Percentiles rank a stretch among this genome's conserved stretches.
Evolutionary conservation across 495 filamentous ascomycete species (phyloP).

Genomic region (Aspergillus saccharolyticus): DNA sequence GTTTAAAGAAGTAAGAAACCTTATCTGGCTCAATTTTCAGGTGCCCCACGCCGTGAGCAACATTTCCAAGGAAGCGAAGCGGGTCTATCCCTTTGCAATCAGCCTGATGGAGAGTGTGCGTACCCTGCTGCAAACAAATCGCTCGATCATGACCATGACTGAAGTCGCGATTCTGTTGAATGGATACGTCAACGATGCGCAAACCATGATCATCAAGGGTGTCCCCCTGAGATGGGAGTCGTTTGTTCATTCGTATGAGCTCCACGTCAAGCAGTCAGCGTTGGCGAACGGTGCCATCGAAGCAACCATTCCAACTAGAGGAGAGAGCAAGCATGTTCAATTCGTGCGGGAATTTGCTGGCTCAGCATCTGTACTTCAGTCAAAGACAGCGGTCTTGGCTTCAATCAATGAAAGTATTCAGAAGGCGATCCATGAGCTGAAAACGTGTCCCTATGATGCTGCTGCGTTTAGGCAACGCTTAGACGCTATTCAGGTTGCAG

Average conservation of each 20-base stretch:
- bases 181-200: constrained; percentile 85
- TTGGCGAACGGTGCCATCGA: constrained; percentile 55
- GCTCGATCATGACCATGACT: constrained; percentile 73
- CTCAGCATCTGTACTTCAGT: constrained; percentile 77
- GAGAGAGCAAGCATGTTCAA: constrained; percentile 89
- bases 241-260: constrained; percentile 92
- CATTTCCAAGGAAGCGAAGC: constrained; percentile 92
- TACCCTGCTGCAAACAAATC: constrained; percentile 80
- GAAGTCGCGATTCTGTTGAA: constrained; percentile 81
- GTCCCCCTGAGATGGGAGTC: constrained; percentile 92
- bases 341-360: constrained; percentile 90
- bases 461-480: constrained; percentile 72
- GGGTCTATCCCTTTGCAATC: constrained; percentile 95
- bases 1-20: constrained; percentile 98
- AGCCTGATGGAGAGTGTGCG: constrained; percentile 97
- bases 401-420: constrained; percentile 79
- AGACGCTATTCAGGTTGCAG: constrained; percentile 76
- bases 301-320: constrained; percentile 48
- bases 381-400: constrained; percentile 71
- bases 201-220: constrained; percentile 75
- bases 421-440: constrained; percentile 75
- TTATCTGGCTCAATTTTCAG: constrained; percentile 86
- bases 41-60: constrained; percentile 92
- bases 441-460: constrained; percentile 74
- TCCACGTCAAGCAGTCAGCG: constrained; percentile 73